Conservation (phyloP, 306 rosid species). For the Quercus parvula region DNA sequence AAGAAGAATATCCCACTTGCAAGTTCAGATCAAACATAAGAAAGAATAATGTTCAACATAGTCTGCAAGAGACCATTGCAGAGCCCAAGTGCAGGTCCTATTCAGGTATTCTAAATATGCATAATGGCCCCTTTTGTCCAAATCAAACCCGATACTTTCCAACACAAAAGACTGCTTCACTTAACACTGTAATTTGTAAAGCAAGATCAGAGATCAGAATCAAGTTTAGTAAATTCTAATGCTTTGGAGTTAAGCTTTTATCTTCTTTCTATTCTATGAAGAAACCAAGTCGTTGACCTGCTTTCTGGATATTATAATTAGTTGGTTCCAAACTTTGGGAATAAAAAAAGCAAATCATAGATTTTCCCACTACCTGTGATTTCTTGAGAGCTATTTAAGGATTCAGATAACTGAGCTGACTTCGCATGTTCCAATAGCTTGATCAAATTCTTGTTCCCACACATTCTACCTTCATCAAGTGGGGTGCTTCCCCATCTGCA, state of each 20-base stretch:
- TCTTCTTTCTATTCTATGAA: neutral
- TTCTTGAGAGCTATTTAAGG: constrained; percentile 38
- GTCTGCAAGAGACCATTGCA: neutral
- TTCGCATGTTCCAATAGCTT: constrained; percentile 78
- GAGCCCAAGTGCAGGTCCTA: neutral
- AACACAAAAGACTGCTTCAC: neutral
- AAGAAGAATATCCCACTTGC: neutral
- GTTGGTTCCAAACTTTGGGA: neutral
- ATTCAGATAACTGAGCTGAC: constrained; percentile 55
- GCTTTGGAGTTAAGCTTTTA: neutral
- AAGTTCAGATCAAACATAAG: neutral
- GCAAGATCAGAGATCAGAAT: neutral
- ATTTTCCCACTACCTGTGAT: constrained; percentile 44
- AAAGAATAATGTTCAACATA: neutral
- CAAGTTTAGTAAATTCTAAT: neutral
- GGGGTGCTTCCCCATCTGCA: constrained; percentile 98
- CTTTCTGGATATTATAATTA: neutral
- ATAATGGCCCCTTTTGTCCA: neutral
- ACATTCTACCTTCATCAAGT: constrained; percentile 70
- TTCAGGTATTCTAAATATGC: neutral
- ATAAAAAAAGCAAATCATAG: neutral
- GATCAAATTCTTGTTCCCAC: constrained; percentile 79
- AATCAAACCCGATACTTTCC: neutral
- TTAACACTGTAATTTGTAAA: neutral
- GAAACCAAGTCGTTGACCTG: neutral